Percentiles rank a stretch among this genome's conserved stretches.
Conservation (phyloP, 1,284 basidiomycete species). For the Boletus mariae region DNA sequence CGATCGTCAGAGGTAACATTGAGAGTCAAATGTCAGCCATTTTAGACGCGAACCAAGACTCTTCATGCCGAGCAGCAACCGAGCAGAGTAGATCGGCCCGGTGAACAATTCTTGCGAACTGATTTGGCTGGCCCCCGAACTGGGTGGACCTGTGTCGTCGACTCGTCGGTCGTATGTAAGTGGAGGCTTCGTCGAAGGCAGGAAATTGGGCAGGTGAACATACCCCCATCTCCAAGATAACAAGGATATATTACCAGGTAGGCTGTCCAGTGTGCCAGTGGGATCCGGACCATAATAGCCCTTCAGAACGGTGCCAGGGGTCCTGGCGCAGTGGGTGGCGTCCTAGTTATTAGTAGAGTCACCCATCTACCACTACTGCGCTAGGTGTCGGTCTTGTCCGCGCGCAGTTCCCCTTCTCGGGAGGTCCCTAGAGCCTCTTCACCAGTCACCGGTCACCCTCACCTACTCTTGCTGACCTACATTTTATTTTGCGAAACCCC, state of each 20-base stretch:
- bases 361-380: too few species aligned
- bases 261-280: background rate
- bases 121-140: background rate
- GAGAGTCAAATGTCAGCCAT: too few species aligned
- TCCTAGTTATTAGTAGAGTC: too few species aligned
- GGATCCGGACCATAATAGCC: too few species aligned
- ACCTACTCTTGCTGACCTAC: slow-evolving; percentile 1
- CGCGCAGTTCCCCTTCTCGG: too few species aligned
- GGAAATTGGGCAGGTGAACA: background rate
- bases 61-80: too few species aligned
- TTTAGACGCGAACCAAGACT: background rate
- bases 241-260: background rate
- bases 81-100: background rate
- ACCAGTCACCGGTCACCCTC: background rate
- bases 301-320: too few species aligned
- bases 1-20: too few species aligned
- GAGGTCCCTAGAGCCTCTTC: too few species aligned
- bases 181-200: background rate
- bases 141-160: background rate
- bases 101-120: background rate
- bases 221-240: background rate
- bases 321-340: too few species aligned
- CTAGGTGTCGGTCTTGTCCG: too few species aligned
- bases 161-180: background rate
- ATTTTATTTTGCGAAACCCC: background rate